Evolutionary conservation across 345 rosid species (phyloP), one percentile per base, ranked within the genome.

Genomic region (Camelina hispida): DNA sequence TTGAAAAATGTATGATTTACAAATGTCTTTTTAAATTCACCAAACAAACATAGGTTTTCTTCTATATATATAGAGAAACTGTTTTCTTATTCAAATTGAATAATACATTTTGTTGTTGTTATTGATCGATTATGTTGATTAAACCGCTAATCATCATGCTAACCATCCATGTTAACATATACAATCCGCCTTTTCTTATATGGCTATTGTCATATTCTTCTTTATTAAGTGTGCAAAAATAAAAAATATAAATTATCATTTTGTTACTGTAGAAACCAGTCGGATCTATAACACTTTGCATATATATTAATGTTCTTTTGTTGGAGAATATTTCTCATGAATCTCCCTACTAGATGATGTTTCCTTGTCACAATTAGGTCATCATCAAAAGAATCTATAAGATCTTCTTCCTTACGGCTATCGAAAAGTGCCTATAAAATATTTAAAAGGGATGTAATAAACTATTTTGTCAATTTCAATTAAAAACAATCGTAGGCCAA

Each of bases 391-490:
- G 66, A 63, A 77, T 69, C 75, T 69, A 44, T 6, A 55, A 77
- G 69, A 78, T 72, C 58, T 78, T 50, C 62, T 66, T 69, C 60
- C 80, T 76, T 52, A 70, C 71, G 68, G 55, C 68, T 60, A 52
- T 78, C 62, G 55, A 72, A 78, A 78, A 59, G 68, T 71, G 48
- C 28, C 17, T 53, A 42, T 9, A 23, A 32, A 63, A 57, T 65
- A 58, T 48, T 28, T 16, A 30, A 53, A 53, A 46, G 2, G 14
- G 28, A 23, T 11, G 4, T 23, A 23, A 54, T 38, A 32, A 68
- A 23, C 11, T 54, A 40, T 69, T 14, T 70, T 20, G 16, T 62
- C 32, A 22, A 34, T 60, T 54, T 47, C 9, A 52, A 25, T 40
- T 37, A 18, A 25, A 7, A 61, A 35, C 14, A 62, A 62, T 46